phyloP scores from a whole-genome alignment of 2,329 filamentous ascomycete genomes.

The Orbilia oligospora region DNA sequence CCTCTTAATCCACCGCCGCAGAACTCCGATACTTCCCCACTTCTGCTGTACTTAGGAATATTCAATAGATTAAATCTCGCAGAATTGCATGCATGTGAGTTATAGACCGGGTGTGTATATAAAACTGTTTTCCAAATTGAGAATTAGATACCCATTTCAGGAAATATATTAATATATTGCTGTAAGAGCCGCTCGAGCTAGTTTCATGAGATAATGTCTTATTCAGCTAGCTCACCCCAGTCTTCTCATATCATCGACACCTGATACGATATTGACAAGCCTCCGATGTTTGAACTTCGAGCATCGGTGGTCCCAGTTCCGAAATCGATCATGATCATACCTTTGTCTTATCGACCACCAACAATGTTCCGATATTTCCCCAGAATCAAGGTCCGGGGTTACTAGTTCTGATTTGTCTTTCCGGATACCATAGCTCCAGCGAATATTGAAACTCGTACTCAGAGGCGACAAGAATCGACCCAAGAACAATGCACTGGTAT shows the following conservation, averaged over 20 bases:
- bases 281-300: background rate
- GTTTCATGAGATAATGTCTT: slow-evolving; percentile 7
- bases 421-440: background rate
- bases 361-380: slow-evolving; percentile 19
- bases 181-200: background rate
- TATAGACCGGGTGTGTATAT: background rate
- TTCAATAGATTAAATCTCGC: slow-evolving; percentile 17
- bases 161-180: background rate
- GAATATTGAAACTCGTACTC: background rate
- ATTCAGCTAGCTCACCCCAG: background rate
- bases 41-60: background rate
- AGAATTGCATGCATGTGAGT: background rate
- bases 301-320: slow-evolving; percentile 5
- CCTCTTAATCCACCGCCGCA: background rate
- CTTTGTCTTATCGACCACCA: background rate
- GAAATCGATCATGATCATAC: slow-evolving; percentile 4
- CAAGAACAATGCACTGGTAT: background rate
- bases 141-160: background rate
- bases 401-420: background rate
- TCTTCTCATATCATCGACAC: slow-evolving; percentile 12
- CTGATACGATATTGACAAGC: slow-evolving; percentile 19
- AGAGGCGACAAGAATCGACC: background rate
- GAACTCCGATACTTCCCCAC: slow-evolving; percentile 1
- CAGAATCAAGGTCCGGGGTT: slow-evolving; percentile 19
- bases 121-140: slow-evolving; percentile 4